Evolutionary conservation across 495 filamentous ascomycete genomes (phyloP).

Genomic region (Hyaloscypha hepaticicola): DNA sequence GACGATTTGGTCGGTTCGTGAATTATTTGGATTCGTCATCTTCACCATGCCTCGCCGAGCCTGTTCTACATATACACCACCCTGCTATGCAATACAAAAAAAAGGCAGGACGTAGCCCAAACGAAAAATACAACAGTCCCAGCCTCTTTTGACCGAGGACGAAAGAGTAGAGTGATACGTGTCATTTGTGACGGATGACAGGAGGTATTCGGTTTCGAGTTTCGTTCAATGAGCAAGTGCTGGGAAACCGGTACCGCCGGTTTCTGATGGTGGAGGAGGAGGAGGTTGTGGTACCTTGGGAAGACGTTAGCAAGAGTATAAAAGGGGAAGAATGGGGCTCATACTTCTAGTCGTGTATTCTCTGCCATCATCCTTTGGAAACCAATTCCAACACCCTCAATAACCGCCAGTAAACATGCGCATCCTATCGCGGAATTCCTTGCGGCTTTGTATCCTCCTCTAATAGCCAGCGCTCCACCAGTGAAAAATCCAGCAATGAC

Average conservation of each 20-base stretch:
- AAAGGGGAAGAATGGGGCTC: not conserved
- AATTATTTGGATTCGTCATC: conserved; percentile 26
- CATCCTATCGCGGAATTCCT: conserved; percentile 95
- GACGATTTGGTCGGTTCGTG: conserved; percentile 7
- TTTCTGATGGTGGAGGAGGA: conserved; percentile 29
- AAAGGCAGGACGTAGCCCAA: conserved; percentile 26
- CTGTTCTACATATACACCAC: conserved; percentile 26
- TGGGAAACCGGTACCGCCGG: conserved; percentile 30
- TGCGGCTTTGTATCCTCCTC: conserved; percentile 85
- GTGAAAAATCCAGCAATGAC: conserved; percentile 96
- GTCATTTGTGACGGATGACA: conserved; percentile 19
- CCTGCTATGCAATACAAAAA: conserved; percentile 25
- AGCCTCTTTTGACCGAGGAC: conserved; percentile 24
- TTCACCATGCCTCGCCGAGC: conserved; percentile 13
- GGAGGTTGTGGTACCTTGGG: conserved; percentile 29
- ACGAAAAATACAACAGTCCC: conserved; percentile 28
- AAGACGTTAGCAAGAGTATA: conserved; percentile 7
- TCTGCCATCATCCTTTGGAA: conserved; percentile 97
- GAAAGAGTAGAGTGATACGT: conserved; percentile 31
- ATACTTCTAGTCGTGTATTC: conserved; percentile 73
- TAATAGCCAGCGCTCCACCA: conserved; percentile 83
- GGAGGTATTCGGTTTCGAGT: conserved; percentile 8
- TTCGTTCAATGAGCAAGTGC: conserved; percentile 24
- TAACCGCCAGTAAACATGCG: conserved; percentile 88
- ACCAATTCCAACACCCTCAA: conserved; percentile 96